These are phyloP conservation scores for Paracorniculantispora psalliotae DNA, from an alignment of 2,329 filamentous ascomycete species.

Conservation along the genomic window DNA sequence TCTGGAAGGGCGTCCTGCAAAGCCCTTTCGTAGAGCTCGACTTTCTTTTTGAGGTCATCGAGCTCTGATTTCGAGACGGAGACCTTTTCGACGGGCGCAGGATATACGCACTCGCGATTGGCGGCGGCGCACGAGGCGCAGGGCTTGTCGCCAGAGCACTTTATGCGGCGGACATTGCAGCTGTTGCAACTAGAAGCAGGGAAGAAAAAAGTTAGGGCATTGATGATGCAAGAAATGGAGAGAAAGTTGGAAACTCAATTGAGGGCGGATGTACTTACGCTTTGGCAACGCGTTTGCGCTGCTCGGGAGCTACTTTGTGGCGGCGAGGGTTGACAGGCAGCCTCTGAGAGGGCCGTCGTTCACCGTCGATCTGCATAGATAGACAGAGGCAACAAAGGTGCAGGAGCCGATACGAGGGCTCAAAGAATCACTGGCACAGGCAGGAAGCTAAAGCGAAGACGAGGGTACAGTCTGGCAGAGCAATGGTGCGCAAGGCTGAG, in stretches of 20 bases:
- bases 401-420: not conserved
- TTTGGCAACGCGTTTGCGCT: slow-evolving; percentile 44
- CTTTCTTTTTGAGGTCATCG: slow-evolving; percentile 35
- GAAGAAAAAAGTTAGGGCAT: not conserved
- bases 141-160: slow-evolving; percentile 46
- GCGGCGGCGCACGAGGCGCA: slow-evolving; percentile 41
- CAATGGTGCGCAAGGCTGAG: not conserved
- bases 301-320: slow-evolving; percentile 41
- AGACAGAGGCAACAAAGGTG: not conserved
- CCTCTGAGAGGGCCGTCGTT: slow-evolving; percentile 29
- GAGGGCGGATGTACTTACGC: slow-evolving; percentile 36
- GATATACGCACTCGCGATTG: slow-evolving; percentile 44
- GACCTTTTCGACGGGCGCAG: slow-evolving; percentile 39
- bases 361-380: slow-evolving; percentile 25
- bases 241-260: not conserved
- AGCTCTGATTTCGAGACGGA: slow-evolving; percentile 37
- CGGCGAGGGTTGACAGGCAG: slow-evolving; percentile 47
- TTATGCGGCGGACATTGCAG: slow-evolving; percentile 49
- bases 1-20: slow-evolving; percentile 35
- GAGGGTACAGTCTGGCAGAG: not conserved
- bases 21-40: slow-evolving; percentile 36
- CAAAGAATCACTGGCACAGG: not conserved
- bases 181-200: slow-evolving; percentile 42
- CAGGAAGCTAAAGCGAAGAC: not conserved
- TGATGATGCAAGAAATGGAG: not conserved